These are phyloP conservation scores for Cafeteria roenbergensis DNA, from an alignment of 108 stramenopile species.

Conservation along the genomic window DNA sequence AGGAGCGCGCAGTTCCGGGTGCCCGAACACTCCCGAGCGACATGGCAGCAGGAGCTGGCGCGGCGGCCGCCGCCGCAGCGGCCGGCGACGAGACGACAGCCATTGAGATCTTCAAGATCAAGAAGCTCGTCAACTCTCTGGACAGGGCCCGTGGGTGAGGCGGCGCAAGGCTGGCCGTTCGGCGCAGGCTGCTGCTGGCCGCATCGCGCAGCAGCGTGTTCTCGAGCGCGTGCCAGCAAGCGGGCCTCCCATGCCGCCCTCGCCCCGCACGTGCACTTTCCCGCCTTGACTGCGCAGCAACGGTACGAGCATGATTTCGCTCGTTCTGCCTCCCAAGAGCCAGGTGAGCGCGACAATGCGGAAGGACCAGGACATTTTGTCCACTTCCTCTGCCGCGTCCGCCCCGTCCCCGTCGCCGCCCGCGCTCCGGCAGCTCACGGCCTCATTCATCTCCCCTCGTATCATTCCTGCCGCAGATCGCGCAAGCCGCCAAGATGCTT, in stretches of 20 bases:
- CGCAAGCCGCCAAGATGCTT: conserved; percentile 73
- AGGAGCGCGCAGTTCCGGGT: too few relatives aligned
- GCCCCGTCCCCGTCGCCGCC: neutral
- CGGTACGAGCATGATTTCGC: conserved; percentile 96
- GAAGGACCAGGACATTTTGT: too few relatives aligned
- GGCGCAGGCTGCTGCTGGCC: neutral
- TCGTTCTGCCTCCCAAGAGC: conserved; percentile 90
- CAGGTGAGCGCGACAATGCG: conserved; percentile 63
- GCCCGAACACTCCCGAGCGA: too few relatives aligned
- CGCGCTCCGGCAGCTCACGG: neutral
- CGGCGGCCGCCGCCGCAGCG: neutral
- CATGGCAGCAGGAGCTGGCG: too few relatives aligned
- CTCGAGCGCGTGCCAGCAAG: neutral
- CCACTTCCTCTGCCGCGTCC: neutral
- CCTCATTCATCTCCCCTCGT: neutral
- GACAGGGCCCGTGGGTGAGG: conserved; percentile 43
- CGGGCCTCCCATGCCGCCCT: too few relatives aligned
- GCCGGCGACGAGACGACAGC: conserved; percentile 31
- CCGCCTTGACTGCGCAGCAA: too few relatives aligned
- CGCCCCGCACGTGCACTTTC: too few relatives aligned
- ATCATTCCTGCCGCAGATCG: conserved; percentile 29
- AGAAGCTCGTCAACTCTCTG: conserved; percentile 96
- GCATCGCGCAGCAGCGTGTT: neutral
- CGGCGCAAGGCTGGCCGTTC: neutral
- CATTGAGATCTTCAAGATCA: conserved; percentile 98